Base-by-base conservation (phyloP, 2,329 filamentous ascomycete genomes). In the Myotisia sp. region DNA sequence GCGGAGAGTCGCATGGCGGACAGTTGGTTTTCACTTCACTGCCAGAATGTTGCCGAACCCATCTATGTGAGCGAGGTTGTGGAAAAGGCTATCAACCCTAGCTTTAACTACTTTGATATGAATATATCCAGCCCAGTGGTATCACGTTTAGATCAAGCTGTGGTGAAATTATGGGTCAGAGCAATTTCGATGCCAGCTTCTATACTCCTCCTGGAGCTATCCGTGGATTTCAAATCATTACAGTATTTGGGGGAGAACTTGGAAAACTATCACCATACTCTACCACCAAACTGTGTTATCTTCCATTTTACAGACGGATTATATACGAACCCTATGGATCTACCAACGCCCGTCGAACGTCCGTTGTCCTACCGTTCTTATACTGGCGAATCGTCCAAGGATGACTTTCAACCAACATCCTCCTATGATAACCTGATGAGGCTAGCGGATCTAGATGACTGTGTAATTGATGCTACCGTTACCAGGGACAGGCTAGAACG, bases 351-450 rank as follows among this genome's bases (percentile, higher is more conserved):
- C 3, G 55, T 63, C 21, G 46, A 52, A 38, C 36, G 44, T 6
- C 33, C 48, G 9, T 7, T 37, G 8, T 17, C 42, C 12, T 36
- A 26, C 40, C 46, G 40, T 26, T 10, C 36, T 12, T 21, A 16
- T 9, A 20, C 33, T 7, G 13, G 33, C 2, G 20, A 26, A 21
- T 3, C 28, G 9, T 60, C 70, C 16, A 65, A 67, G 4, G 55
- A 65, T 1, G 45, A 62, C 2, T 52, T 70, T 0, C 61, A 70
- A n/a, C 51, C 70, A 0, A 85, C 79, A 0, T 85, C 84, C 0
- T 85, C 85, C 0, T 94, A 92, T 54, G 85, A 84, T 49, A 74
- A 81, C 2, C 64, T 95, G 13, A 87, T 94, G 76, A 78, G 81
- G 40, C 66, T 95, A 7, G 78, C 82, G 4, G 93, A 86, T 38